Conservation (phyloP, 2,329 filamentous ascomycete species). For the Fusarium papillatum region DNA sequence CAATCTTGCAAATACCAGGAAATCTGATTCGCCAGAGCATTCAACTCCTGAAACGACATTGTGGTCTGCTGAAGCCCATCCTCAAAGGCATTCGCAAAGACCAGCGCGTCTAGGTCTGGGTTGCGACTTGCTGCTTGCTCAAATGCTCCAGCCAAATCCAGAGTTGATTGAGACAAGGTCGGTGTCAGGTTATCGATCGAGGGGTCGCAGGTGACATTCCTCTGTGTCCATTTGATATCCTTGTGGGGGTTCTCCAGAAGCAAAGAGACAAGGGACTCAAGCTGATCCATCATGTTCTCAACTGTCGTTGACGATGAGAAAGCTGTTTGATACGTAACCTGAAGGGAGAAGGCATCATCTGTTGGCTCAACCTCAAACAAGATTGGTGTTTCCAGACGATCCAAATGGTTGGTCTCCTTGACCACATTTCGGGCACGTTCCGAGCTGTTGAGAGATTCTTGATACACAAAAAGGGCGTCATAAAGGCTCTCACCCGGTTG, state of each 20-base stretch:
- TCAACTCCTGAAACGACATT: slow-evolving; percentile 76
- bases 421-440: slow-evolving; percentile 53
- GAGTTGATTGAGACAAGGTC: slow-evolving; percentile 47
- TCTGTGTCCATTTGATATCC: slow-evolving; percentile 21
- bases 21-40: slow-evolving; percentile 73
- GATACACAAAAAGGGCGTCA: slow-evolving; percentile 86
- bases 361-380: slow-evolving; percentile 82
- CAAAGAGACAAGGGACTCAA: slow-evolving; percentile 63
- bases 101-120: slow-evolving; percentile 72
- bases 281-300: slow-evolving; percentile 69
- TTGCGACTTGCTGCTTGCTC: slow-evolving; percentile 62
- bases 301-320: slow-evolving; percentile 68
- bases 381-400: slow-evolving; percentile 82
- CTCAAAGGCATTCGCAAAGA: slow-evolving; percentile 65
- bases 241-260: slow-evolving; percentile 45
- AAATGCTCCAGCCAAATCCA: slow-evolving; percentile 66
- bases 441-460: slow-evolving; percentile 73
- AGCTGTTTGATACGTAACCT: slow-evolving; percentile 62
- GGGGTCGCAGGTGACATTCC: slow-evolving; percentile 48
- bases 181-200: slow-evolving; percentile 64
- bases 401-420: slow-evolving; percentile 70
- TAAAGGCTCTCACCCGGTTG: slow-evolving; percentile 73
- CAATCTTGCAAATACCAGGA: slow-evolving; percentile 65
- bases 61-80: slow-evolving; percentile 48
- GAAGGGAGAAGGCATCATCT: slow-evolving; percentile 55